These are phyloP conservation scores for Termitomyces sp. DNA, from an alignment of 1,284 basidiomycete species.

Conservation along the genomic window DNA sequence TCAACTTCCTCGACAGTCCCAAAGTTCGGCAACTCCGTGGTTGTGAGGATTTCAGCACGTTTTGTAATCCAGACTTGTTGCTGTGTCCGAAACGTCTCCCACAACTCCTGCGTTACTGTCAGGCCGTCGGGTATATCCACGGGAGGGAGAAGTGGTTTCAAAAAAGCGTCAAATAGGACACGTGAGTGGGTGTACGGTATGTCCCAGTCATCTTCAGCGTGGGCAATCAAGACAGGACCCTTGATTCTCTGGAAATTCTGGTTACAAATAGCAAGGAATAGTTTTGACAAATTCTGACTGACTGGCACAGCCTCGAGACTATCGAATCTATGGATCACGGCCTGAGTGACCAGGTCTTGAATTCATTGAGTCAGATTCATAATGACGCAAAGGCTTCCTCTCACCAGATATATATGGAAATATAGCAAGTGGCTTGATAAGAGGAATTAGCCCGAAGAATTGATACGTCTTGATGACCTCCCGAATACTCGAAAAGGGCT, in stretches of 20 bases:
- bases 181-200: constrained; percentile 77
- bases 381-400: constrained; percentile 26
- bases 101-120: constrained; percentile 32
- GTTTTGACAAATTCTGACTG: constrained; percentile 17
- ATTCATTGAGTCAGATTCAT: background rate
- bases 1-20: constrained; percentile 55
- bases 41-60: constrained; percentile 44
- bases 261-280: background rate
- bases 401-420: constrained; percentile 69
- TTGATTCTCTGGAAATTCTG: constrained; percentile 44
- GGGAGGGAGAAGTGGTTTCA: constrained; percentile 58
- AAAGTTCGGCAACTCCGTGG: constrained; percentile 47
- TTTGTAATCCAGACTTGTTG: constrained; percentile 30
- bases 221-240: constrained; percentile 70
- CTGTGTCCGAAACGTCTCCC: constrained; percentile 34
- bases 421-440: constrained; percentile 63
- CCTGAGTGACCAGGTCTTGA: constrained; percentile 52
- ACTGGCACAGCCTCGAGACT: constrained; percentile 58
- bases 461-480: constrained; percentile 69
- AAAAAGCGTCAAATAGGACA: constrained; percentile 65
- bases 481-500: constrained; percentile 68
- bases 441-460: constrained; percentile 65
- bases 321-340: constrained; percentile 64
- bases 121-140: constrained; percentile 35
- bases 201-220: constrained; percentile 78